These are phyloP conservation scores for Suillus clintonianus DNA, from an alignment of 768 basidiomycete genomes.

Conservation along the genomic window DNA sequence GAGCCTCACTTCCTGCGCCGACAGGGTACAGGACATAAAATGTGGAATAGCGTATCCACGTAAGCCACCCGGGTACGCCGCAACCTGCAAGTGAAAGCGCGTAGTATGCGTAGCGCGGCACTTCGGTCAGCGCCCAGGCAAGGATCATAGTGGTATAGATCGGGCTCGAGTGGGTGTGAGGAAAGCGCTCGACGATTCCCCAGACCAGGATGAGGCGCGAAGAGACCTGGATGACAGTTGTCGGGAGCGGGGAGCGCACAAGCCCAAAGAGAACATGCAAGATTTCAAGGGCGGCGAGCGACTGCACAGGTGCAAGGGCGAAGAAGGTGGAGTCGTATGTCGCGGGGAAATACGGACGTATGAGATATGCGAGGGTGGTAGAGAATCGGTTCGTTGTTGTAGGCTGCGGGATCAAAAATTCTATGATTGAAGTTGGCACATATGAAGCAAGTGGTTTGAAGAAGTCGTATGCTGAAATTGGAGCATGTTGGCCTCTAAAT, in stretches of 20 bases:
- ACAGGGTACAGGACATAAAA: slow-evolving; percentile 94
- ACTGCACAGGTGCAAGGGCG: slow-evolving; percentile 74
- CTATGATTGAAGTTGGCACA: slow-evolving; percentile 12
- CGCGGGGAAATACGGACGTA: slow-evolving; percentile 41
- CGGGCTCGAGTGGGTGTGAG: slow-evolving; percentile 64
- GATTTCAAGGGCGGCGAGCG: slow-evolving; percentile 80
- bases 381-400: slow-evolving; percentile 36
- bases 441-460: slow-evolving; percentile 39
- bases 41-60: slow-evolving; percentile 85
- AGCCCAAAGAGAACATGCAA: slow-evolving; percentile 76
- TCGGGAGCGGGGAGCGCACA: slow-evolving; percentile 75
- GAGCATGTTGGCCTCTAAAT: slow-evolving; percentile 29
- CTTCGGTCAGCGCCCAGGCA: slow-evolving; percentile 90
- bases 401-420: slow-evolving; percentile 13
- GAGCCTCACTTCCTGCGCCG: slow-evolving; percentile 90
- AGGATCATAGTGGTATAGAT: slow-evolving; percentile 89
- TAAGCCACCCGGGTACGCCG: slow-evolving; percentile 53
- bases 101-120: slow-evolving; percentile 91
- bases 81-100: slow-evolving; percentile 62
- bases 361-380: slow-evolving; percentile 34
- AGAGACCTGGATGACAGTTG: slow-evolving; percentile 78
- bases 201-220: slow-evolving; percentile 84
- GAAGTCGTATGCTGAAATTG: slow-evolving; percentile 28
- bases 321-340: slow-evolving; percentile 58
- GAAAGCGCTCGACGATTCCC: slow-evolving; percentile 55